A percentile compares a stretch with the other conserved stretches of the same genome.
phyloP scores from a whole-genome alignment of 805 yeast species.

The Kuraishia ogatae region DNA sequence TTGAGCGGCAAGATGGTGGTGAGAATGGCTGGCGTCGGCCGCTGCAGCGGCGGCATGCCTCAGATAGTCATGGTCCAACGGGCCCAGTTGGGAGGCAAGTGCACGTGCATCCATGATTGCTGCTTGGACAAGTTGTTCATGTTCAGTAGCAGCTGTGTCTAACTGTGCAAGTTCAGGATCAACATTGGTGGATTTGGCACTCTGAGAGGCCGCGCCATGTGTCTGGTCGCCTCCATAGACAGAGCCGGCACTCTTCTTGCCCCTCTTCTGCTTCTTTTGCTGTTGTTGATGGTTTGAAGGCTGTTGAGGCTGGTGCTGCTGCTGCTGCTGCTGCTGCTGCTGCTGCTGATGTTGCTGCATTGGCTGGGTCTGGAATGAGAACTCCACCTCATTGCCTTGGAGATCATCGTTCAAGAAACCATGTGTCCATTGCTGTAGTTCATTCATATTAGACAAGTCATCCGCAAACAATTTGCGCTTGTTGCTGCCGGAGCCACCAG shows the following conservation, averaged over 20 bases:
- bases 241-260: not conserved
- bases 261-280: not conserved
- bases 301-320: not conserved
- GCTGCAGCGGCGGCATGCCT: slow-evolving; percentile 13
- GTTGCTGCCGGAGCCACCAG: not conserved
- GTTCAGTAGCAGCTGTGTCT: slow-evolving; percentile 37
- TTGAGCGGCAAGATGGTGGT: slow-evolving; percentile 5
- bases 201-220: slow-evolving; percentile 1
- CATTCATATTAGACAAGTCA: slow-evolving; percentile 34
- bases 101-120: slow-evolving; percentile 64
- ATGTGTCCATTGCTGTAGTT: slow-evolving; percentile 46
- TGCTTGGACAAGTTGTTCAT: slow-evolving; percentile 59
- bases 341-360: not conserved
- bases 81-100: slow-evolving; percentile 37
- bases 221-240: slow-evolving; percentile 2
- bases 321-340: not conserved
- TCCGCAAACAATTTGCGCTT: slow-evolving; percentile 28
- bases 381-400: slow-evolving; percentile 15
- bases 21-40: not conserved
- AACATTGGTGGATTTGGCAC: slow-evolving; percentile 24
- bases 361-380: slow-evolving; percentile 13
- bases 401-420: slow-evolving; percentile 37
- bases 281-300: not conserved
- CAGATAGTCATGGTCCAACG: slow-evolving; percentile 21
- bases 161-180: slow-evolving; percentile 51